These are phyloP conservation scores for Penicillium taxi DNA, from an alignment of 495 filamentous ascomycete genomes.

Conservation along the genomic window DNA sequence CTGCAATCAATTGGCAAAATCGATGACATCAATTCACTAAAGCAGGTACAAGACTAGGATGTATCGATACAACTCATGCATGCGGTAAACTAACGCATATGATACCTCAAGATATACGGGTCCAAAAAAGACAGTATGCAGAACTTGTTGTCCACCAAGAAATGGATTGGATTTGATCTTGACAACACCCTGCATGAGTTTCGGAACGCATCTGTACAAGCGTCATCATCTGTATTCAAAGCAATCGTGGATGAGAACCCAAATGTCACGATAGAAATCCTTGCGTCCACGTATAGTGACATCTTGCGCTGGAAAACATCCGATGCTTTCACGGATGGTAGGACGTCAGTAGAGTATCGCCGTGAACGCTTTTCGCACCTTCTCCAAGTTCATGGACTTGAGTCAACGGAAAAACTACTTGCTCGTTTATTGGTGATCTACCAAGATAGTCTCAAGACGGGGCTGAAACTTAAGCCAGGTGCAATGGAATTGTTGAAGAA, in stretches of 20 bases:
- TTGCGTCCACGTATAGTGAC: conserved; percentile 16
- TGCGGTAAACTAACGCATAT: no score
- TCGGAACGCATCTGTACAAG: conserved; percentile 22
- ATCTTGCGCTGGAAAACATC: conserved; percentile 24
- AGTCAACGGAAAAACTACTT: neutral
- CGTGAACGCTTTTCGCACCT: conserved; percentile 28
- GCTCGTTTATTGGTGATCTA: conserved; percentile 18
- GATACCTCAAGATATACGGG: no score
- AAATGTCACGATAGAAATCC: conserved; percentile 6
- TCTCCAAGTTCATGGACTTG: conserved; percentile 13
- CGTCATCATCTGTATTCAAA: conserved; percentile 19
- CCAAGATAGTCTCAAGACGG: conserved; percentile 9
- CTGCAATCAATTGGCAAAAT: no score
- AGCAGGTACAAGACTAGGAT: no score
- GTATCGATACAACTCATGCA: no score
- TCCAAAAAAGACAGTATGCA: no score
- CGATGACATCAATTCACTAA: no score
- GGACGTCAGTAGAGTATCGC: conserved; percentile 29
- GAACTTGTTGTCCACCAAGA: no score
- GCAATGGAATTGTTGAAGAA: conserved; percentile 16
- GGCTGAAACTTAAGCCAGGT: conserved; percentile 21
- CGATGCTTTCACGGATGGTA: conserved; percentile 30
- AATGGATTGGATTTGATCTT: conserved; percentile 35
- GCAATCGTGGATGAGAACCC: conserved; percentile 4
- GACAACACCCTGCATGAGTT: conserved; percentile 40